Evolutionary conservation across 106 monocot species (phyloP), one percentile per base, ranked within the genome.

Genomic region (Allium cepa): DNA sequence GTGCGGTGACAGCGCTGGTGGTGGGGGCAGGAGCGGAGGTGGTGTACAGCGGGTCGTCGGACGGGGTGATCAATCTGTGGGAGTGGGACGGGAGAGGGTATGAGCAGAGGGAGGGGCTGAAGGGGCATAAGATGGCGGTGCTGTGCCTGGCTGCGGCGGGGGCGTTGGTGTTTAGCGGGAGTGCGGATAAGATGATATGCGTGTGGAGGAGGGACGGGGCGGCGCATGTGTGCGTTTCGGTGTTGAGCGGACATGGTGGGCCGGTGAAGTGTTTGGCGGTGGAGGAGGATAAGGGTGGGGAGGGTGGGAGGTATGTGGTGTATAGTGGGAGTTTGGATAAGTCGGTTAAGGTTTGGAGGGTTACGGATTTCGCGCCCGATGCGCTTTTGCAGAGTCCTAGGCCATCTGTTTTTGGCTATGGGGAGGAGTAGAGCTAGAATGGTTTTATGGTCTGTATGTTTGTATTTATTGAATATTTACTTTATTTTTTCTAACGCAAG

Each of bases 291-390:
- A 36, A 16, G 64, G 61, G 8, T 14, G 45, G 16, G 74, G 47
- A 4, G 26, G 17, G 15, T 88, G 80, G 80, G 62, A 36, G 57
- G 67, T 55, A 55, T 6, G 15, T 84, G 1, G 70, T 88, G 9
- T 88, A 88, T 66, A 88, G 88, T 57, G 88, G 88, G 28, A 88
- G 88, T 62, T 17, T 88, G 51, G 88, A 88, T 55, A 81, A 75
- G 69, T 84, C 84, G 28, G 88, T 88, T 47, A 88, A 88, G 75
- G 73, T 88, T 11, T 88, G 88, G 84, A 68, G 72, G 56, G 75
- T 79, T 17, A 68, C 84, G 57, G 89, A 89, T 57, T 3, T 15
- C 26, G 26, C 5, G 26, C 46, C 15, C 26, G 67, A 26, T 10
- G 1, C 48, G 64, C 64, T 55, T 11, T 15, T 55, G 53, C 53